Conservation (phyloP, 352 stramenopile genomes). For the Phytophthora tubulina region DNA sequence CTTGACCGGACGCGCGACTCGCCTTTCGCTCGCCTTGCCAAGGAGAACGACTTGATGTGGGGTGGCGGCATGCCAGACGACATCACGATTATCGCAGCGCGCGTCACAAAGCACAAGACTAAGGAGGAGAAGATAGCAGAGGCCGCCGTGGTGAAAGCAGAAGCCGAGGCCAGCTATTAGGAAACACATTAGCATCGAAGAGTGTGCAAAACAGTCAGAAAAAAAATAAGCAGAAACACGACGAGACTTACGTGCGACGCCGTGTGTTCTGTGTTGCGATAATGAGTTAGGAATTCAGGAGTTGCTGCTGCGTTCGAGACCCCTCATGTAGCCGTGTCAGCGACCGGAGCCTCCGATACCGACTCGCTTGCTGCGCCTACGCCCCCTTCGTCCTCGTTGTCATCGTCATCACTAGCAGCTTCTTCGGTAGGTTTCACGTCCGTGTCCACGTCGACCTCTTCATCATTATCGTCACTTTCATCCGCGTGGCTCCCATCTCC, state of each 20-base stretch:
- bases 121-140: constrained; percentile 41
- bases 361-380: constrained; percentile 28
- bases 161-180: constrained; percentile 24
- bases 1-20: constrained; percentile 93
- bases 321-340: constrained; percentile 24
- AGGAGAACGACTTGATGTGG: constrained; percentile 99
- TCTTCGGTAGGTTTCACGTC: constrained; percentile 35
- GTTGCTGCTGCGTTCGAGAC: background rate
- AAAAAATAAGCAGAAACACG: constrained; percentile 35
- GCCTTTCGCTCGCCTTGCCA: constrained; percentile 97
- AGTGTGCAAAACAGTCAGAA: constrained; percentile 25
- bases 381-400: constrained; percentile 34
- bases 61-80: constrained; percentile 94
- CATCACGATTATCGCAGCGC: constrained; percentile 83
- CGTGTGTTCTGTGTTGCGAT: constrained; percentile 32
- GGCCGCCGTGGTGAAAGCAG: constrained; percentile 22
- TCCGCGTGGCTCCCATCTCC: constrained; percentile 2
- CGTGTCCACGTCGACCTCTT: constrained; percentile 35
- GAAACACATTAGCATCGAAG: constrained; percentile 24
- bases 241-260: constrained; percentile 28
- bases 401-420: constrained; percentile 24
- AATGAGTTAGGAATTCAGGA: constrained; percentile 34
- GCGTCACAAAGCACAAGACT: constrained; percentile 61
- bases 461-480: constrained; percentile 24
- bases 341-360: constrained; percentile 2